A percentile compares a stretch with the other conserved stretches of the same genome.
Evolutionary conservation across 768 basidiomycete genomes (phyloP).

Genomic region (Rhodotorula kratochvilovae): DNA sequence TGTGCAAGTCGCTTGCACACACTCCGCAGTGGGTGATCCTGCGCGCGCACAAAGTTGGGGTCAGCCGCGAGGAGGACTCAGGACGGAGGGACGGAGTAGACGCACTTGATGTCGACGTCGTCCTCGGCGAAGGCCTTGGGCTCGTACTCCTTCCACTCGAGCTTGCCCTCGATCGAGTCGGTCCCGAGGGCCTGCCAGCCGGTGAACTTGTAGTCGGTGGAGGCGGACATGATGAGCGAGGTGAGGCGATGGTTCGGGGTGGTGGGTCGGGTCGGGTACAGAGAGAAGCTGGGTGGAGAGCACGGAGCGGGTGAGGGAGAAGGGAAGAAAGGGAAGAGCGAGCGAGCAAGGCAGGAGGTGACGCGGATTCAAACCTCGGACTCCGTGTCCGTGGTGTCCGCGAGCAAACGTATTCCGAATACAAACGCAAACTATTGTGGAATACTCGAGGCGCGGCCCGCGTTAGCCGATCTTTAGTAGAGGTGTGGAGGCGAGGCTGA

Average conservation of each 20-base stretch:
- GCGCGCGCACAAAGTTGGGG: conserved; percentile 42
- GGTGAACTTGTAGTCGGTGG: conserved; percentile 14
- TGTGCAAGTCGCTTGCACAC: conserved; percentile 45
- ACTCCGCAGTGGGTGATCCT: conserved; percentile 7
- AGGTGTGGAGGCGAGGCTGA: too few species aligned
- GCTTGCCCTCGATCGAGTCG: conserved; percentile 29
- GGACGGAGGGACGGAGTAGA: conserved; percentile 18
- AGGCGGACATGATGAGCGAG: neutral
- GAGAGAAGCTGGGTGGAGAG: neutral
- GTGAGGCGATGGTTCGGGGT: neutral
- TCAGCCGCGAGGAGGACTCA: too few species aligned
- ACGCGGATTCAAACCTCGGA: too few species aligned
- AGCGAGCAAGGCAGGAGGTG: too few species aligned
- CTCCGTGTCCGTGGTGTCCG: too few species aligned
- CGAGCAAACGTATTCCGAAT: too few species aligned
- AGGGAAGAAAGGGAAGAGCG: neutral
- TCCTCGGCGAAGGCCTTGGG: conserved; percentile 57
- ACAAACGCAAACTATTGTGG: too few species aligned
- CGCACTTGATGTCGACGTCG: conserved; percentile 54
- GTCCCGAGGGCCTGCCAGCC: conserved; percentile 24
- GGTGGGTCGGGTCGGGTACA: too few species aligned
- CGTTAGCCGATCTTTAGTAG: too few species aligned
- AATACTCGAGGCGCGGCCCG: too few species aligned
- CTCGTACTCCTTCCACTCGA: conserved; percentile 48
- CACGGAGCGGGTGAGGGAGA: neutral